These are phyloP conservation scores for Xylariaceae sp. DNA, from an alignment of 2,329 filamentous ascomycete species.

Conservation along the genomic window DNA sequence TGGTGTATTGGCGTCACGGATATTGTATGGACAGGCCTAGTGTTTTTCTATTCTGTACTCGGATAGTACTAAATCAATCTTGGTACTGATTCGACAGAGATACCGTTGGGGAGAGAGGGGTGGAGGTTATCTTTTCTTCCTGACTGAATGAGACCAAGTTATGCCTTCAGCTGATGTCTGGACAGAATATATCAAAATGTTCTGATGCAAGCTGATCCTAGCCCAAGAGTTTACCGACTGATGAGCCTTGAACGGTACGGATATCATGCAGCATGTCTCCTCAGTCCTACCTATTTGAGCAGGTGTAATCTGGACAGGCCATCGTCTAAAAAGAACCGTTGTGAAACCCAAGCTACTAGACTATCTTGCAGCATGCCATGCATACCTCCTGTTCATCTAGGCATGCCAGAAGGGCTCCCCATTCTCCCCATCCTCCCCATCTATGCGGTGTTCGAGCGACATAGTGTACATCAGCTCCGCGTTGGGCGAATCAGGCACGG, in stretches of 20 bases:
- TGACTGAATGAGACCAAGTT: slow-evolving; percentile 15
- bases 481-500: no score
- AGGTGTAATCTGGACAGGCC: neutral
- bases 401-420: no score
- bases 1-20: slow-evolving; percentile 23
- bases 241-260: neutral
- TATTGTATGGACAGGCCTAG: slow-evolving; percentile 20
- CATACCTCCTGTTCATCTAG: no score
- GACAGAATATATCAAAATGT: neutral
- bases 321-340: no score
- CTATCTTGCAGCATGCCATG: no score
- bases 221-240: neutral
- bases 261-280: neutral
- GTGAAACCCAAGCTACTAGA: no score
- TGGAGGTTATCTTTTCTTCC: slow-evolving; percentile 2
- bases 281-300: neutral
- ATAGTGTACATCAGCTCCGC: no score
- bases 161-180: neutral
- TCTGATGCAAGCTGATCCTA: neutral
- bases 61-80: slow-evolving; percentile 9
- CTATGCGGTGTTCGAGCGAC: no score
- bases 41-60: slow-evolving; percentile 11
- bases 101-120: neutral
- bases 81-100: slow-evolving; percentile 13
- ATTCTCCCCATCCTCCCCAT: no score